phyloP scores from a whole-genome alignment of 169 alveolate genomes.

The Theileria equi region DNA sequence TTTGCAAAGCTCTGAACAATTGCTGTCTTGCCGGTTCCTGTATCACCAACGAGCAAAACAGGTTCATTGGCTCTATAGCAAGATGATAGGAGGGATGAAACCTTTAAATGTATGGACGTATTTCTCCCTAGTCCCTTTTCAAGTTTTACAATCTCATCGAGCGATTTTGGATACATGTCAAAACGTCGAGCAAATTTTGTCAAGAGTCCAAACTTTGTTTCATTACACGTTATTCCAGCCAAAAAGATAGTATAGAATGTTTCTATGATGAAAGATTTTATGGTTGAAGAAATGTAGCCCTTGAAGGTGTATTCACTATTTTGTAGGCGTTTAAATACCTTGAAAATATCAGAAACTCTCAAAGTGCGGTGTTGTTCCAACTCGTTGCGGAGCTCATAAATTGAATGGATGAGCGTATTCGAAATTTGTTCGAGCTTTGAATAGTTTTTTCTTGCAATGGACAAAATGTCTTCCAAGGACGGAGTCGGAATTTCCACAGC shows the following conservation, averaged over 20 bases:
- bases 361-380: too few species aligned
- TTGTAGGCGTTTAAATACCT: conserved; percentile 8
- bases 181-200: conserved; percentile 2
- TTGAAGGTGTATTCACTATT: conserved; percentile 14
- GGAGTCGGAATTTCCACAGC: too few species aligned
- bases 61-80: conserved; percentile 88
- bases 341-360: conserved; percentile 27
- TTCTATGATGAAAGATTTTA: conserved; percentile 24
- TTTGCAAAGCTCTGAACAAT: conserved; percentile 89
- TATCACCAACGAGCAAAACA: conserved; percentile 96
- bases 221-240: conserved; percentile 24
- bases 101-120: conserved; percentile 71
- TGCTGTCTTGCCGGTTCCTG: conserved; percentile 99
- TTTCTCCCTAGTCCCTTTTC: too few species aligned
- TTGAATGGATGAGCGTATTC: too few species aligned
- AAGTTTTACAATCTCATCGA: conserved; percentile 6
- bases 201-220: not conserved
- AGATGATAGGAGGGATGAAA: conserved; percentile 78
- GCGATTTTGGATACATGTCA: not conserved
- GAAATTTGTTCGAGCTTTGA: too few species aligned
- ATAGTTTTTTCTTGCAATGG: too few species aligned
- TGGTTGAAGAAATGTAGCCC: conserved; percentile 31
- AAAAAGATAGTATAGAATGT: conserved; percentile 24
- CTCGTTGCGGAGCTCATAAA: too few species aligned
- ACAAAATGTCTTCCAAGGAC: too few species aligned